Conservation (phyloP, 805 yeast species). For the Cyberlindnera euphorbiiphila region DNA sequence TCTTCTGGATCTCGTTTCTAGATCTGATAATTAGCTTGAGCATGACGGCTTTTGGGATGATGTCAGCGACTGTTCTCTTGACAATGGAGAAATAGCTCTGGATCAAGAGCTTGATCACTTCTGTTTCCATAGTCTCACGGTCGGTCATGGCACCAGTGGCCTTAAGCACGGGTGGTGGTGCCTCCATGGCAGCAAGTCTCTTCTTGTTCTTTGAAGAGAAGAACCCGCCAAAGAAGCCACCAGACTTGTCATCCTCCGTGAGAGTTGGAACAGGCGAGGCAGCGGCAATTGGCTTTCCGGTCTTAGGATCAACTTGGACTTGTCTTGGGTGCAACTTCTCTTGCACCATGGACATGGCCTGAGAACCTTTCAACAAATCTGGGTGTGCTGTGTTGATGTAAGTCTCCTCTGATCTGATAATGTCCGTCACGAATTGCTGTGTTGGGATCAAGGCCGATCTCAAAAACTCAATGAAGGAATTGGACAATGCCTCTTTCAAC, state of each 20-base stretch:
- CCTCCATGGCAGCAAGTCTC: constrained; percentile 92
- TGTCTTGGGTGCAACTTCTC: constrained; percentile 76
- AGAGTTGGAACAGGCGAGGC: constrained; percentile 32
- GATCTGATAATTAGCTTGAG: constrained; percentile 81
- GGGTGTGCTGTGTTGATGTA: constrained; percentile 98
- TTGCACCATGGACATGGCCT: constrained; percentile 88
- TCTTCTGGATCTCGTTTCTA: constrained; percentile 86
- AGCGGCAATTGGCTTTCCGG: constrained; percentile 68
- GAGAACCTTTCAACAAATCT: constrained; percentile 89
- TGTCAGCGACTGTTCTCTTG: constrained; percentile 87
- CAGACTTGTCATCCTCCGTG: constrained; percentile 40
- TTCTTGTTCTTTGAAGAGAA: constrained; percentile 90
- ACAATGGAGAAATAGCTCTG: constrained; percentile 89
- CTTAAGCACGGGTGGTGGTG: constrained; percentile 92
- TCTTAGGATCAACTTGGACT: constrained; percentile 79
- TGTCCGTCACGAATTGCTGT: constrained; percentile 75
- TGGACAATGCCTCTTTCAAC: constrained; percentile 80
- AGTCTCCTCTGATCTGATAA: constrained; percentile 83
- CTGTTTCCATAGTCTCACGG: constrained; percentile 95
- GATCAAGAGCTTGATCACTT: constrained; percentile 89
- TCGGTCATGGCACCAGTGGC: constrained; percentile 91
- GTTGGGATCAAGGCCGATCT: constrained; percentile 82
- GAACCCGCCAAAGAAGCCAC: constrained; percentile 94
- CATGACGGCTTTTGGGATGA: constrained; percentile 95
- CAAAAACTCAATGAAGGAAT: constrained; percentile 72